Conservation (phyloP, 2,329 filamentous ascomycete genomes). For the Paecilomyces formosus region DNA sequence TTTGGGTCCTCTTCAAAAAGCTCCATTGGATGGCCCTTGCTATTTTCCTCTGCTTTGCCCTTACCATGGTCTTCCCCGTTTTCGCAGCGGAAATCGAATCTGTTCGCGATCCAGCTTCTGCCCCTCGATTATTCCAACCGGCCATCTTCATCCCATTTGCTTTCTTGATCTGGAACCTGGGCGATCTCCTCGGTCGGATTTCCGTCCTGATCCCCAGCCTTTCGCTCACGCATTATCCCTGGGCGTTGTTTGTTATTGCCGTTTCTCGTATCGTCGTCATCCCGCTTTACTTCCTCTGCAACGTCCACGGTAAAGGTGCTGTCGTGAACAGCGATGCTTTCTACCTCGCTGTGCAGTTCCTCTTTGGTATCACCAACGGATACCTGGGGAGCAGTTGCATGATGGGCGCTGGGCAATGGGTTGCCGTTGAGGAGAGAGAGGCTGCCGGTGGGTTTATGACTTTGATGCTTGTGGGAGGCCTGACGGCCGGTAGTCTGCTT, state of each 20-base stretch:
- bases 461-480: conserved; percentile 73
- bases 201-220: conserved; percentile 53
- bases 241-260: conserved; percentile 59
- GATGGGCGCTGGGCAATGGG: conserved; percentile 80
- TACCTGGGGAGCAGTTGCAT: conserved; percentile 83
- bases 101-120: conserved; percentile 28
- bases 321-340: conserved; percentile 73
- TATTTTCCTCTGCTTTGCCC: conserved; percentile 70
- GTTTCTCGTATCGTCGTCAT: conserved; percentile 63
- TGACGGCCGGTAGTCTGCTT: conserved; percentile 77
- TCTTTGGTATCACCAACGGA: conserved; percentile 80
- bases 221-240: conserved; percentile 54
- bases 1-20: conserved; percentile 65
- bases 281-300: conserved; percentile 84
- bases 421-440: conserved; percentile 74
- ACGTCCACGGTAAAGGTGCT: conserved; percentile 69
- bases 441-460: conserved; percentile 93
- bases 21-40: conserved; percentile 70
- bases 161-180: conserved; percentile 89
- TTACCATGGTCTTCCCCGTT: conserved; percentile 94
- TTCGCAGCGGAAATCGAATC: conserved; percentile 66
- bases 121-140: conserved; percentile 56
- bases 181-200: conserved; percentile 73
- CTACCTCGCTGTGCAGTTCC: conserved; percentile 77
- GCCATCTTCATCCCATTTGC: conserved; percentile 80